Base-by-base conservation (phyloP, 108 stramenopile genomes). In the Cyclostephanos invisitatus region DNA sequence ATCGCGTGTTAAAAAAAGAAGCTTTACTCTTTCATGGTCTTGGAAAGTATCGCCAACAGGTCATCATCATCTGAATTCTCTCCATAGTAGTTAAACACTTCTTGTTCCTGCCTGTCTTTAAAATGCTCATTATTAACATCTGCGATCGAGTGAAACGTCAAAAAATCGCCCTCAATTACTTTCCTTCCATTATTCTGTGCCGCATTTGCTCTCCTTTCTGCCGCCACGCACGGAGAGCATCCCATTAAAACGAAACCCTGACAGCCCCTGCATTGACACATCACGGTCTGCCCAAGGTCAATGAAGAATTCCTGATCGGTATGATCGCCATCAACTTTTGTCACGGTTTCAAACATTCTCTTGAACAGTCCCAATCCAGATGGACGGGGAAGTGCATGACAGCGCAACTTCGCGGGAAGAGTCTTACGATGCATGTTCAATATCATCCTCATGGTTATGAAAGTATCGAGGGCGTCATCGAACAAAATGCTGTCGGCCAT, bases 161-260 rank as follows among this genome's bases (percentile, higher is more conserved):
- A 64, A 12, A 76, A 75, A 50, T 86, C 88, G 40, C 72, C 54
- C 15, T 81, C 66, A 4, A 76, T 84, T 24, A 66, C 74, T 32
- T 78, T 54, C 18, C 75, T 67, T 29, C 57, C 72, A 0, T 72
- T 60, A 0, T 87, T 88, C 5, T 66, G 65, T 18, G 62, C 77
- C n/a, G 88, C 82, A 36, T 68, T 70, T n/a, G 62, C 74, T 11
- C 85, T 82, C 44, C 88, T 74, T 25, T 94, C 90, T 2, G 93
- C 93, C 1, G 93, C 91, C 11, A 94, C 90, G 75, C 90, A 91
- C n/a, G 93, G 93, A 67, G 83, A 82, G 66, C 93, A 91, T 11
- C 90, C 93, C 93, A 94, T 94, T 17, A 94, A 72, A 10, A 94
- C 93, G 75, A 94, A 94, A 14, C 93, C 93, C 69, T 94, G 93